These are phyloP conservation scores for Chaetomium sp. DNA, from an alignment of 2,329 filamentous ascomycete species.

Conservation along the genomic window DNA sequence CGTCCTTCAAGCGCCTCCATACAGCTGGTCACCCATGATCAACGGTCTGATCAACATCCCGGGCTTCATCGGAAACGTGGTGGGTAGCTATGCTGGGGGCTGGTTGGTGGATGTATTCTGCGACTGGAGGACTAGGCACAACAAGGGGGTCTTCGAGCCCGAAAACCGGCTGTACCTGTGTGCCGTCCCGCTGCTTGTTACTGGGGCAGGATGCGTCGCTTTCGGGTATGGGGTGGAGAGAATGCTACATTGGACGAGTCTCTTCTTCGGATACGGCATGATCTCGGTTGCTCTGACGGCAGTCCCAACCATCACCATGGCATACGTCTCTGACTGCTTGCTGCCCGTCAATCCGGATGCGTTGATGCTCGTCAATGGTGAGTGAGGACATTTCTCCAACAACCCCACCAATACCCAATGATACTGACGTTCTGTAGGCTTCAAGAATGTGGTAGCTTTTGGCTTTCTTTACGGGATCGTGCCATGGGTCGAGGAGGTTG, in stretches of 20 bases:
- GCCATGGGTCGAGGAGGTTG: constrained; percentile 43
- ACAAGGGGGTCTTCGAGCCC: constrained; percentile 49
- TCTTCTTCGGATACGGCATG: constrained; percentile 52
- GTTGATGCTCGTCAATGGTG: constrained; percentile 41
- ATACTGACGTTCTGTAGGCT: constrained; percentile 30
- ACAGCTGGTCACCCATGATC: constrained; percentile 38
- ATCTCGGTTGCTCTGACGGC: constrained; percentile 48
- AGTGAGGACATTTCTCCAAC: constrained; percentile 26
- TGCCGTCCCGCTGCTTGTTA: constrained; percentile 45
- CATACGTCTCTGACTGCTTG: constrained; percentile 45
- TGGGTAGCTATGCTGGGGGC: constrained; percentile 47
- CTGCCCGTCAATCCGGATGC: constrained; percentile 40
- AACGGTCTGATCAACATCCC: constrained; percentile 41
- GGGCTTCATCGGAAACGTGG: constrained; percentile 46
- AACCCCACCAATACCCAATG: neutral
- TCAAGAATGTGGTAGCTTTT: constrained; percentile 52
- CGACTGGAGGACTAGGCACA: constrained; percentile 44
- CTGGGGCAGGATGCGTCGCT: constrained; percentile 46
- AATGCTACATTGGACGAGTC: constrained; percentile 45
- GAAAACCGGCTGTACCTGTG: constrained; percentile 48
- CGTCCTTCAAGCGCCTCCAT: constrained; percentile 40
- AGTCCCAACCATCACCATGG: constrained; percentile 48
- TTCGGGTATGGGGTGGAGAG: constrained; percentile 49
- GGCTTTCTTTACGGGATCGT: constrained; percentile 50
- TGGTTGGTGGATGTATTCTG: constrained; percentile 48